Base-by-base conservation (phyloP, 2,329 filamentous ascomycete genomes). In the Aspergillus awamori region DNA sequence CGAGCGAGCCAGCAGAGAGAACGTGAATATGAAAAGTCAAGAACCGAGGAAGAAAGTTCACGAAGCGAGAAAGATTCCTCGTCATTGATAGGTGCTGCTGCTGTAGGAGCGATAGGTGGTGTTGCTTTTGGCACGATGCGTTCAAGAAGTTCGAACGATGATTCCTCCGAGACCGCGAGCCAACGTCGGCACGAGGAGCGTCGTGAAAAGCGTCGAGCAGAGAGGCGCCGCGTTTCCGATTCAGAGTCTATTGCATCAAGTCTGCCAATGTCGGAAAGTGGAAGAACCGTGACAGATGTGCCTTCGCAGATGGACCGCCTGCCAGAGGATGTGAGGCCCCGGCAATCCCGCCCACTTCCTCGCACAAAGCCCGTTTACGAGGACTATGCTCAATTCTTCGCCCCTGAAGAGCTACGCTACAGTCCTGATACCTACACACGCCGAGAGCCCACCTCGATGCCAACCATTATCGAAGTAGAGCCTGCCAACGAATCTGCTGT, bases 21-120 rank as follows among this genome's bases (percentile, higher is more conserved):
- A 22, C 67, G 59, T 13, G 70, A 73, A 8, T 56, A 63, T 47
- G 57, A 67, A 11, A 57, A 62, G 10, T 45, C 48, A 6, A 43
- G 28, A 22, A 30, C 26, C 13, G 28, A 60, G 45, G 36, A 47
- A 22, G 49, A 41, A 28, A 58, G 57, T 22, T 39, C 43, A 15
- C 49, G 55, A 24, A 62, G 55, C 76, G 79, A 66, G 75, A 78
- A 56, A 36, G 64, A 67, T 8, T 69, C 69, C 2, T 69, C 67
- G 20, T 73, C 74, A 8, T 74, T 73, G 72, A 69, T 71, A 53
- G 70, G 68, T 24, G 69, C 73, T 53, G 82, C 82, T n/a, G 77
- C 82, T 13, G 81, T 81, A 30, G 83, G 81, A 24, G 82, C 82
- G 8, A 74, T 83, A 20, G 82, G 82, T 13, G 82, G 81, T 43